Percentiles rank a stretch among this genome's conserved stretches.
Conservation (phyloP, 1,284 basidiomycete species). For the Polyporus tsugae region DNA sequence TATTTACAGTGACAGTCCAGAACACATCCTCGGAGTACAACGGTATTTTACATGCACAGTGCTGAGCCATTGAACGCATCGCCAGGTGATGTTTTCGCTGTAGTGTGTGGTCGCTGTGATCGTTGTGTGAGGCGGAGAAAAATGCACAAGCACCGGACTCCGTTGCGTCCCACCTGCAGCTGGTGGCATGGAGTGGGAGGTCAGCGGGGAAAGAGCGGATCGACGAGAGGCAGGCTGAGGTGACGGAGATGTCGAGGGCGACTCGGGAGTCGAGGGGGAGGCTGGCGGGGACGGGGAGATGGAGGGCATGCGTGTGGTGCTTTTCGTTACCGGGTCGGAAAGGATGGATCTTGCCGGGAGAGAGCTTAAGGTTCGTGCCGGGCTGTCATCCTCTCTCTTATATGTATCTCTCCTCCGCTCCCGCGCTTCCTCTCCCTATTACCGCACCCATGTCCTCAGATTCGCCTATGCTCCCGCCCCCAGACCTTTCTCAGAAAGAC, state of each 20-base stretch:
- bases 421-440: slow-evolving; percentile 18
- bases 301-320: slow-evolving; percentile 12
- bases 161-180: no score
- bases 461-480: slow-evolving; percentile 37
- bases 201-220: no score
- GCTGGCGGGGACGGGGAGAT: not conserved
- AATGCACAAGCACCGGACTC: no score
- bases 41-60: no score
- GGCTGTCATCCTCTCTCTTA: slow-evolving; percentile 9
- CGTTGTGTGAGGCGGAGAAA: no score
- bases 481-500: slow-evolving; percentile 42
- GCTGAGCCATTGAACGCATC: no score
- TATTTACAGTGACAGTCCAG: no score
- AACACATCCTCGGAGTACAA: no score
- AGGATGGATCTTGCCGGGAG: slow-evolving; percentile 18
- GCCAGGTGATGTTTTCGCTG: no score
- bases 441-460: slow-evolving; percentile 36
- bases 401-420: slow-evolving; percentile 13
- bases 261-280: not conserved
- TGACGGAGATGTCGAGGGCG: not conserved
- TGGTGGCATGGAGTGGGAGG: no score
- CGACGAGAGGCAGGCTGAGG: not conserved
- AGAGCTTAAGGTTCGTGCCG: slow-evolving; percentile 13
- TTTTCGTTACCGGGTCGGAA: slow-evolving; percentile 13
- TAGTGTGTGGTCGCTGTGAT: no score